Evolutionary conservation across 2,329 filamentous ascomycete genomes (phyloP).

Genomic region (Monosporascus sp.): DNA sequence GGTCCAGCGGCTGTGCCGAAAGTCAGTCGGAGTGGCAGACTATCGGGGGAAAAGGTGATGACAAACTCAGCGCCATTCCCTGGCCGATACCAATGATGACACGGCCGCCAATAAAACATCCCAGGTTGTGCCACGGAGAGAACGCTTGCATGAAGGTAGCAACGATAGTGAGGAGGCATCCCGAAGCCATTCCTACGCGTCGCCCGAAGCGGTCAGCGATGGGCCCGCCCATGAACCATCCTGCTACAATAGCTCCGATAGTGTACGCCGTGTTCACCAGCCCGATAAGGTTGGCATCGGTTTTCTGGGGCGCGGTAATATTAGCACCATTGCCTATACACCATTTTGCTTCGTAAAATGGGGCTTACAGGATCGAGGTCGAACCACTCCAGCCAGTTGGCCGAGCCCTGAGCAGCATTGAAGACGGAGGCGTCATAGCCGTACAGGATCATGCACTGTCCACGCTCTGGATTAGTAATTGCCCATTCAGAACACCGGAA

Average conservation of each 20-base stretch:
- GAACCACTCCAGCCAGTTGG: conserved; percentile 63
- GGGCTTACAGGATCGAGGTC: conserved; percentile 37
- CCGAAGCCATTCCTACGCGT: conserved; percentile 59
- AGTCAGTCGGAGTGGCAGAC: conserved; percentile 3
- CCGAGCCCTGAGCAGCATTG: conserved; percentile 65
- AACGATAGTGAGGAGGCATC: conserved; percentile 60
- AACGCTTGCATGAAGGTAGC: conserved; percentile 68
- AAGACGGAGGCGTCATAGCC: conserved; percentile 72
- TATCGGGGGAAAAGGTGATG: conserved; percentile 26
- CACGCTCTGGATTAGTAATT: not conserved
- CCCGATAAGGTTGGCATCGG: conserved; percentile 41
- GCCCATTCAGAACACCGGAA: not conserved
- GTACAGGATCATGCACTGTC: conserved; percentile 64
- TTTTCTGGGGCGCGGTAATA: conserved; percentile 21
- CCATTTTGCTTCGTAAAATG: not conserved
- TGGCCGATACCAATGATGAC: conserved; percentile 67
- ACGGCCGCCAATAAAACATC: conserved; percentile 63
- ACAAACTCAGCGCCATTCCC: conserved; percentile 56
- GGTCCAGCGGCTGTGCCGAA: conserved; percentile 52
- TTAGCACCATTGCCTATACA: not conserved
- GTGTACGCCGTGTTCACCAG: conserved; percentile 65
- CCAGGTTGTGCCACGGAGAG: conserved; percentile 54
- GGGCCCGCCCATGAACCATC: conserved; percentile 65
- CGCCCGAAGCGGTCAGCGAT: conserved; percentile 57
- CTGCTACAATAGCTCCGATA: conserved; percentile 64